These are phyloP conservation scores for Singerocomus inundabilis DNA, from an alignment of 1,284 basidiomycete species.

Conservation along the genomic window DNA sequence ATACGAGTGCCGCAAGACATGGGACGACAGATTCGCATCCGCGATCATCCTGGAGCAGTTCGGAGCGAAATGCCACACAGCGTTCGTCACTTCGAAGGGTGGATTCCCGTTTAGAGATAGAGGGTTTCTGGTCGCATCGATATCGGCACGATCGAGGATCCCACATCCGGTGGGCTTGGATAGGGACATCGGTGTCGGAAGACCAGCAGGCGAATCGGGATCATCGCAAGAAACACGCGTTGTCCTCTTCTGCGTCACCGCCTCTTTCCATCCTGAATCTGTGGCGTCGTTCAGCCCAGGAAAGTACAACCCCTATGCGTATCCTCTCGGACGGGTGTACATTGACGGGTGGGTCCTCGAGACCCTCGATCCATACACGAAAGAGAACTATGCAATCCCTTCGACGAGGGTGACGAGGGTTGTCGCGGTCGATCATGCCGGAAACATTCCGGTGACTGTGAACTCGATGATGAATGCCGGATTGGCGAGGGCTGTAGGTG, in stretches of 20 bases:
- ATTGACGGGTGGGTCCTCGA: slow-evolving; percentile 97
- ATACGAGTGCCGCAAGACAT: slow-evolving; percentile 70
- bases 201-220: slow-evolving; percentile 21
- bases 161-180: slow-evolving; percentile 38
- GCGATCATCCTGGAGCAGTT: slow-evolving; percentile 75
- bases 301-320: slow-evolving; percentile 76
- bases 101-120: slow-evolving; percentile 92
- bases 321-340: slow-evolving; percentile 82
- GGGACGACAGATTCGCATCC: slow-evolving; percentile 84
- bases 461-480: slow-evolving; percentile 87
- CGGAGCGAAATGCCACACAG: slow-evolving; percentile 72
- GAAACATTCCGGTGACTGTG: slow-evolving; percentile 82
- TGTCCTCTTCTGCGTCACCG: slow-evolving; percentile 74
- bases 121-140: slow-evolving; percentile 79
- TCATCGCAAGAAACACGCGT: slow-evolving; percentile 38
- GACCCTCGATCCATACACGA: slow-evolving; percentile 95
- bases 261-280: slow-evolving; percentile 70
- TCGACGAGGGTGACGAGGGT: slow-evolving; percentile 90
- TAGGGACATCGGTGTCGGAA: slow-evolving; percentile 26
- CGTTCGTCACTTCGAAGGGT: slow-evolving; percentile 68
- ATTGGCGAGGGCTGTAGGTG: slow-evolving; percentile 66
- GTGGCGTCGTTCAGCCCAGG: slow-evolving; percentile 52
- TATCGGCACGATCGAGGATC: slow-evolving; percentile 63
- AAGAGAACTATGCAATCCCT: slow-evolving; percentile 93
- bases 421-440: slow-evolving; percentile 86